phyloP scores from a whole-genome alignment of 257 asterid species.

The Catharanthus roseus region DNA sequence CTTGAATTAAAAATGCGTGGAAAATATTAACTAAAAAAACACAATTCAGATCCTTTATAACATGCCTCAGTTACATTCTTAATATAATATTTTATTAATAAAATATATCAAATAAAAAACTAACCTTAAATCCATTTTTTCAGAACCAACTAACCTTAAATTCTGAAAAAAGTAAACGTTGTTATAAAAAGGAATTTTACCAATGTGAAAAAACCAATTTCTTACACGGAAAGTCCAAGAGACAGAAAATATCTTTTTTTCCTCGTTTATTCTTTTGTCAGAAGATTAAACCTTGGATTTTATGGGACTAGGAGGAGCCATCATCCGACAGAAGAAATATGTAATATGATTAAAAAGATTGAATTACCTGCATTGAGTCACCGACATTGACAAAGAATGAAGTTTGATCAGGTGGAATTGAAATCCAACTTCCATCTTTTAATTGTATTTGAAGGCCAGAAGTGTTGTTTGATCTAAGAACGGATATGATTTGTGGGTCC shows the following conservation, averaged over 20 bases:
- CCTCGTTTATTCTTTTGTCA: not conserved
- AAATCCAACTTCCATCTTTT: slow-evolving; percentile 62
- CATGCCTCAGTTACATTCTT: too few relatives aligned
- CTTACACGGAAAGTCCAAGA: not conserved
- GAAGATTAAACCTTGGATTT: not conserved
- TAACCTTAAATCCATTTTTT: too few relatives aligned
- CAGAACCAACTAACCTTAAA: too few relatives aligned
- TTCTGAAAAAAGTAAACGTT: too few relatives aligned
- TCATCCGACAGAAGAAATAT: not conserved
- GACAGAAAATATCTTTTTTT: not conserved
- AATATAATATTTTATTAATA: too few relatives aligned
- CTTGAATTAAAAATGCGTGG: too few relatives aligned
- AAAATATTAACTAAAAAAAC: too few relatives aligned
- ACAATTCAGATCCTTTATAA: too few relatives aligned
- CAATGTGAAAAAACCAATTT: not conserved
- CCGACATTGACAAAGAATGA: slow-evolving; percentile 83
- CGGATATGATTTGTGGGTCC: slow-evolving; percentile 84
- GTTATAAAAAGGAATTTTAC: too few relatives aligned
- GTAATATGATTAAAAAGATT: not conserved
- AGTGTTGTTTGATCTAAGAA: slow-evolving; percentile 68
- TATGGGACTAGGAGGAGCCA: not conserved
- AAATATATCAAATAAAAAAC: too few relatives aligned
- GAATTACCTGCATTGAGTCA: slow-evolving; percentile 81
- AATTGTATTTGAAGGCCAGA: slow-evolving; percentile 64
- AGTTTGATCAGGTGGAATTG: slow-evolving; percentile 67